Evolutionary conservation across 257 asterid species (phyloP).

Genomic region (Lycium barbarum): DNA sequence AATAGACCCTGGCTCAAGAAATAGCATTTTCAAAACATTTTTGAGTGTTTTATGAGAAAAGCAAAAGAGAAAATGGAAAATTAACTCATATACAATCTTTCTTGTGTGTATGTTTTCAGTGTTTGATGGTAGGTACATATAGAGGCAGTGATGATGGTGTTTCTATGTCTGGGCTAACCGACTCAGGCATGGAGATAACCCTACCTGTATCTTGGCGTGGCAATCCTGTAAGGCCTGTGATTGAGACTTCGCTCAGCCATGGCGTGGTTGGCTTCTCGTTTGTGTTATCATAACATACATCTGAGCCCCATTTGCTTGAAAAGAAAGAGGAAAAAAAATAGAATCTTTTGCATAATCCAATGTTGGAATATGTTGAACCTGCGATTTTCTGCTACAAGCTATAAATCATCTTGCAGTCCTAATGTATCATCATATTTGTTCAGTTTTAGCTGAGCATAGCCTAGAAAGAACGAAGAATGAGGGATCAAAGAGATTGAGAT

Average conservation of each 20-base stretch:
- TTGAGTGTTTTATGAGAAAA: no score
- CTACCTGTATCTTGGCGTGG: no score
- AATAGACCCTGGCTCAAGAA: no score
- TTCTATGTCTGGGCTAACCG: no score
- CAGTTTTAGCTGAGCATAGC: background rate
- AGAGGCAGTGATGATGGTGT: background rate
- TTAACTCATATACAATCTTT: background rate
- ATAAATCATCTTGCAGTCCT: background rate
- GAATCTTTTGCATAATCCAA: background rate
- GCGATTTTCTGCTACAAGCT: background rate
- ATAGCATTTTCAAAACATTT: no score
- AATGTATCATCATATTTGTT: background rate
- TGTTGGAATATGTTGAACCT: background rate
- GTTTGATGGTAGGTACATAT: background rate
- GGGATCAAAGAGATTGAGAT: slow-evolving; percentile 24
- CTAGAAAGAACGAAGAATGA: background rate
- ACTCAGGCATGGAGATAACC: no score
- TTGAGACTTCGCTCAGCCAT: no score
- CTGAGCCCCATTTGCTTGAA: background rate
- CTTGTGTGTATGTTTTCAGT: background rate
- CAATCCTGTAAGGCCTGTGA: no score
- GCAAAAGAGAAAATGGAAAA: no score
- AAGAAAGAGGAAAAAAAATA: no score
- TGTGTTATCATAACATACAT: background rate
- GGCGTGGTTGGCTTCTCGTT: no score